Evolutionary conservation across 805 yeast species (phyloP).

Genomic region (Sugiyamaella mastotermitis): DNA sequence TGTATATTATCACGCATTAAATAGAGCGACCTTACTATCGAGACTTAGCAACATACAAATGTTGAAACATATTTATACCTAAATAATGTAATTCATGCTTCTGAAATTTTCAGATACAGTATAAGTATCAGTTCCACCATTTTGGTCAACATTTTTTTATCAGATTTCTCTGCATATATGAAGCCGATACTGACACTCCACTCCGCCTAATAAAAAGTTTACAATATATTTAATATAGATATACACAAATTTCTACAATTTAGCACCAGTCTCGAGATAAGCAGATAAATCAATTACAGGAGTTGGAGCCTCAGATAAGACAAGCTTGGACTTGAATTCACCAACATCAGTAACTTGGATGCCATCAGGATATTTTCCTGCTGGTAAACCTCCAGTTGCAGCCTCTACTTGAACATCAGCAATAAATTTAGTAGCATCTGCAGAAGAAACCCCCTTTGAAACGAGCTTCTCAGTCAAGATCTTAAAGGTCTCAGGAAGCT

Average conservation of each 20-base stretch:
- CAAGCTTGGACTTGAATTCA: constrained; percentile 49
- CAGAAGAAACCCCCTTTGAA: constrained; percentile 5
- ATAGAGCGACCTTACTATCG: too few relatives aligned
- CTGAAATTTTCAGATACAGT: too few relatives aligned
- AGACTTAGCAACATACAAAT: too few relatives aligned
- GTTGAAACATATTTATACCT: too few relatives aligned
- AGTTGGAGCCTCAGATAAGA: constrained; percentile 54
- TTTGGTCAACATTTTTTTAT: too few relatives aligned
- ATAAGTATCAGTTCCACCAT: too few relatives aligned
- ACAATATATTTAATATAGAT: too few relatives aligned
- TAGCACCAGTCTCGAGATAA: constrained; percentile 23
- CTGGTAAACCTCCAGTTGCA: constrained; percentile 6
- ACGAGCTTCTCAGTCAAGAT: constrained; percentile 6
- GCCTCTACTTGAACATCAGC: constrained; percentile 6
- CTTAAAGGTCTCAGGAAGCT: constrained; percentile 4
- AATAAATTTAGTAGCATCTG: constrained; percentile 8
- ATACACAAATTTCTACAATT: constrained; percentile 22
- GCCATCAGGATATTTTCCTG: constrained; percentile 44
- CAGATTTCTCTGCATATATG: too few relatives aligned
- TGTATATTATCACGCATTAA: too few relatives aligned
- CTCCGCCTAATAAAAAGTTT: too few relatives aligned
- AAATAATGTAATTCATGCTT: too few relatives aligned
- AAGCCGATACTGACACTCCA: too few relatives aligned
- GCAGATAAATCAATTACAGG: constrained; percentile 35
- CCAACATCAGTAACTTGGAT: constrained; percentile 39